Conservation (phyloP, 352 stramenopile species). For the Aphanomyces cochlioides region DNA sequence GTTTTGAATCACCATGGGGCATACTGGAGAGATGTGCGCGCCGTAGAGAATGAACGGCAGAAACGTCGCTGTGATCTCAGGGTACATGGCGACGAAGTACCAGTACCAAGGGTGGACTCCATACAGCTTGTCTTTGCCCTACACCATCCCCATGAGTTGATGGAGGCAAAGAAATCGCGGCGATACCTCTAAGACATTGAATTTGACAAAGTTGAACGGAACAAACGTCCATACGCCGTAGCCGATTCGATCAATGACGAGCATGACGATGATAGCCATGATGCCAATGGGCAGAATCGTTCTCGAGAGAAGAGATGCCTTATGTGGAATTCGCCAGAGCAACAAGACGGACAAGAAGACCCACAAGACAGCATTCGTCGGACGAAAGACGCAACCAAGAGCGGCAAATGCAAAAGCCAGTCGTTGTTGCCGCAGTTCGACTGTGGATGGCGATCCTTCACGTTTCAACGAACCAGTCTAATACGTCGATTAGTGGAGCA, state of each 20-base stretch:
- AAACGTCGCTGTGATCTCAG: constrained; percentile 59
- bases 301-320: background rate
- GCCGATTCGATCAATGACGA: constrained; percentile 66
- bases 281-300: constrained; percentile 60
- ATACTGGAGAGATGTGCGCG: constrained; percentile 24
- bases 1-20: no score
- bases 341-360: constrained; percentile 16
- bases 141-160: background rate
- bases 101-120: constrained; percentile 75
- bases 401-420: constrained; percentile 52
- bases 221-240: constrained; percentile 85
- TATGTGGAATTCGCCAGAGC: background rate
- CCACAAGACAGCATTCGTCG: constrained; percentile 63
- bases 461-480: background rate
- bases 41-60: constrained; percentile 48
- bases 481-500: no score
- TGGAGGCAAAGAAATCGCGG: background rate
- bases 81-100: constrained; percentile 81
- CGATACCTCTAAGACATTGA: constrained; percentile 77
- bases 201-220: constrained; percentile 81
- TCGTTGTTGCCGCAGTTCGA: background rate
- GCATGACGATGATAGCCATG: constrained; percentile 48
- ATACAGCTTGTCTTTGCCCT: constrained; percentile 81
- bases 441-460: background rate
- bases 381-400: constrained; percentile 73